Evolutionary conservation across 2,329 filamentous ascomycete genomes (phyloP), one percentile per base, ranked within the genome.

Genomic region (Trichoderma sp.): DNA sequence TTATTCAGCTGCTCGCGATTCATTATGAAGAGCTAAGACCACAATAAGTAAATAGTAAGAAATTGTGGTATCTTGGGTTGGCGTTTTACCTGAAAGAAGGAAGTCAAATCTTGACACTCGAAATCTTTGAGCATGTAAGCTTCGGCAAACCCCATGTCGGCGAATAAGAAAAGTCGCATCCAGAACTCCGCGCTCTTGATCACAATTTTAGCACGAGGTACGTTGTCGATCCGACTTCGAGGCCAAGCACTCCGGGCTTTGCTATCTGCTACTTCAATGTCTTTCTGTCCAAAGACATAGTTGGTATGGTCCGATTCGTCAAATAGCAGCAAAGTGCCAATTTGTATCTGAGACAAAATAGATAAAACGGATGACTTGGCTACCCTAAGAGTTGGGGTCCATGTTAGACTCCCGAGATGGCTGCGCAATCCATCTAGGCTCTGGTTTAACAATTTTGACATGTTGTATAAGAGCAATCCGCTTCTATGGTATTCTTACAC

Each of bases 121-220:
- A 57, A 57, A 57, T 57, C 19, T 13, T 19, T 33, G 4, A 57
- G 35, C 35, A 59, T 59, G n/a, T 59, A 59, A 27, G 57, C 35
- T 8, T 59, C 57, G 13, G 57, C 57, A 59, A 59, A 59, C 19
- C 57, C 57, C 57, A 59, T 59, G 27, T 59, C 57, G 3, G 57
- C 57, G 24, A 59, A 59, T 37, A 59, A 29, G n/a, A 59, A 59
- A 29, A 59, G 57, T 19, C 57, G 21, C 35, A 59, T 59, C 57
- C 35, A 59, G 35, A 59, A 43, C 37, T 40, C 35, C n/a, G 19
- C 55, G 29, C 19, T 27, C 21, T 59, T 59, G 13, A 59, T 19
- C 1, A 59, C 57, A 24, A 59, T 7, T 35, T 43, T 21, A 4
- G 16, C 33, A 2, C 8, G 14, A 29, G 57, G 57, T 29, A 16